These are phyloP conservation scores for Dioscorea alata DNA, from an alignment of 106 monocot species.

Conservation along the genomic window DNA sequence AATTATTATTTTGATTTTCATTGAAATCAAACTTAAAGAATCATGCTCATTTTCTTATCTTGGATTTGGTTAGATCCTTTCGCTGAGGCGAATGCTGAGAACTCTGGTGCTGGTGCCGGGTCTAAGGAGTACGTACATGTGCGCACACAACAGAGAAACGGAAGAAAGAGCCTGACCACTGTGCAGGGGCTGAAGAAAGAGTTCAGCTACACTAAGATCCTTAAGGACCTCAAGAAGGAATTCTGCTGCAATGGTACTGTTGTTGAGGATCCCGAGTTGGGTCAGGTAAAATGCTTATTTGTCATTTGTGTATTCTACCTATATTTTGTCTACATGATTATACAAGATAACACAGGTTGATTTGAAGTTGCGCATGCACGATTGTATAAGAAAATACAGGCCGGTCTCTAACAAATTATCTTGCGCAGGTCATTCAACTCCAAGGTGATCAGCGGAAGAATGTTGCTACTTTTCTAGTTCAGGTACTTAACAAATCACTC, in stretches of 20 bases:
- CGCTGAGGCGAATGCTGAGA: constrained; percentile 48
- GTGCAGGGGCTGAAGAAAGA: constrained; percentile 49
- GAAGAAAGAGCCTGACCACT: constrained; percentile 42
- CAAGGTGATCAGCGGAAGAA: constrained; percentile 51
- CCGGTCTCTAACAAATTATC: background rate
- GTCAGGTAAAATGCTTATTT: constrained; percentile 23
- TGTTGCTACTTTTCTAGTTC: constrained; percentile 36
- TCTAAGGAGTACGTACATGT: constrained; percentile 50
- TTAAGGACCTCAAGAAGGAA: constrained; percentile 51
- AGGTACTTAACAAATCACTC: constrained; percentile 10
- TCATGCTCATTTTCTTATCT: no score
- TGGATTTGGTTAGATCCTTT: constrained; percentile 25
- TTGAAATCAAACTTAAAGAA: no score
- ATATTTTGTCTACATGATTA: no score
- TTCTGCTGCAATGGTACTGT: constrained; percentile 57
- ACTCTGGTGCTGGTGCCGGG: constrained; percentile 38
- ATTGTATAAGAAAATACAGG: background rate
- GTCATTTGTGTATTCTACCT: background rate
- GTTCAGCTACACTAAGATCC: constrained; percentile 40
- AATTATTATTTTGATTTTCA: no score
- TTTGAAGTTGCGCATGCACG: background rate
- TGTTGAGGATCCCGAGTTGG: constrained; percentile 44
- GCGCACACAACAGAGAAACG: constrained; percentile 44
- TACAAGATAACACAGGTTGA: background rate
- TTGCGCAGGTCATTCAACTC: constrained; percentile 37